Evolutionary conservation across 2,329 filamentous ascomycete species (phyloP), one percentile per base, ranked within the genome.

Genomic region (Aspergillus ochraceoroseus): DNA sequence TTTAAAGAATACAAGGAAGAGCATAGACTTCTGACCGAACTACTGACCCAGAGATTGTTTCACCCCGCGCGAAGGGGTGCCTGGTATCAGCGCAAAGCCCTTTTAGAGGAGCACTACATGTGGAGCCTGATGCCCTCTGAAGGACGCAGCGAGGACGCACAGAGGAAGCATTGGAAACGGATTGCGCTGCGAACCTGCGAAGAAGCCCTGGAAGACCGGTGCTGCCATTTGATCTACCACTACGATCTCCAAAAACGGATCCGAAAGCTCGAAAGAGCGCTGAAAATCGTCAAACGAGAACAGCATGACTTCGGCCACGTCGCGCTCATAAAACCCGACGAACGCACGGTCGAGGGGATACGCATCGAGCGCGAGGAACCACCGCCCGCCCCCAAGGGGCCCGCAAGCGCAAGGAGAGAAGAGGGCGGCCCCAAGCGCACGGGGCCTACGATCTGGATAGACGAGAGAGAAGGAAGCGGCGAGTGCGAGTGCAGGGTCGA

Each of bases 61-160:
- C 89, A 96, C 55, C 74, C 85, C 29, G 80, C 88, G 1, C 78
- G 89, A 18, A 79, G 92, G 28, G 92, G 92, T 0, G 79, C 82
- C 0, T 98, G 92, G 92, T 96, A 96, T 60, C 89, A 95, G 58
- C 85, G 92, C 13, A 95, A 94, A 65, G 92, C 90, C 1, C 70
- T 98, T 1, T 65, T 98, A 2, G 92, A 98, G 67, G 92, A 98
- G 61, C 88, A 94, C 59, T 96, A 98, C 63, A 89, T 96, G 85
- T 75, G 80, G 56, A 70, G 74, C 3, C 59, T 85, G 4, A 73
- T 70, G 19, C 68, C 75, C 0, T 63, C 62, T 2, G 66, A 68
- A 2, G 70, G 65, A 18, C 68, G 71, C 27, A 68, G 59, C 26
- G 65, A 72, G 11, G 80, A 85, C 29, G 65, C 69, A 6, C 83